phyloP scores from a whole-genome alignment of 2,329 filamentous ascomycete species.

The Aspergillus niger region DNA sequence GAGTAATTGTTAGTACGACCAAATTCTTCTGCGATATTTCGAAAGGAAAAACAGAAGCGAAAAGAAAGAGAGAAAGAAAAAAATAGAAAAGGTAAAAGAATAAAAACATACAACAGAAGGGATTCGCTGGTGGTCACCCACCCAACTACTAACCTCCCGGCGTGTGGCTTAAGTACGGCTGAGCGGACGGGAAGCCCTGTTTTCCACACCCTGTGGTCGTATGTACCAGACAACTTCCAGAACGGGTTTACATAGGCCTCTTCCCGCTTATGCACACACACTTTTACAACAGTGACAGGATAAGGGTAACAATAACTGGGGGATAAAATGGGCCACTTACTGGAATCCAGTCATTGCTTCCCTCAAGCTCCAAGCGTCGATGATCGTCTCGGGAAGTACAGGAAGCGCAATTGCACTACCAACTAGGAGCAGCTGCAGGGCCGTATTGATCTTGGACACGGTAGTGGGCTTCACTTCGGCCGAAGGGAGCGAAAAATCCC shows the following conservation, averaged over 20 bases:
- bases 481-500: slow-evolving; percentile 86
- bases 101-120: slow-evolving; percentile 47
- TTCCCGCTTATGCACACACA: neutral
- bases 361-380: slow-evolving; percentile 55
- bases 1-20: slow-evolving; percentile 22
- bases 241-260: slow-evolving; percentile 21
- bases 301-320: neutral
- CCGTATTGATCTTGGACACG: slow-evolving; percentile 74
- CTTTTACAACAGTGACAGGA: neutral
- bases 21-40: neutral
- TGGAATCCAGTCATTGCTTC: slow-evolving; percentile 60
- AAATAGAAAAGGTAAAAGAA: slow-evolving; percentile 4
- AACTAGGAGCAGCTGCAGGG: slow-evolving; percentile 83
- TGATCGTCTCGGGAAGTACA: slow-evolving; percentile 63
- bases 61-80: neutral
- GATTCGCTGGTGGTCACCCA: slow-evolving; percentile 53
- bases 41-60: neutral
- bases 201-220: slow-evolving; percentile 52
- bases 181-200: slow-evolving; percentile 54
- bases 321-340: slow-evolving; percentile 32
- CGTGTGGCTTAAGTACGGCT: slow-evolving; percentile 53
- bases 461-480: slow-evolving; percentile 49
- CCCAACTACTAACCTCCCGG: slow-evolving; percentile 52
- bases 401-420: slow-evolving; percentile 81
- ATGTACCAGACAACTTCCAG: slow-evolving; percentile 28